Evolutionary conservation across 2,329 filamentous ascomycete species (phyloP), one percentile per base, ranked within the genome.

Genomic region (Xylariales sp.): DNA sequence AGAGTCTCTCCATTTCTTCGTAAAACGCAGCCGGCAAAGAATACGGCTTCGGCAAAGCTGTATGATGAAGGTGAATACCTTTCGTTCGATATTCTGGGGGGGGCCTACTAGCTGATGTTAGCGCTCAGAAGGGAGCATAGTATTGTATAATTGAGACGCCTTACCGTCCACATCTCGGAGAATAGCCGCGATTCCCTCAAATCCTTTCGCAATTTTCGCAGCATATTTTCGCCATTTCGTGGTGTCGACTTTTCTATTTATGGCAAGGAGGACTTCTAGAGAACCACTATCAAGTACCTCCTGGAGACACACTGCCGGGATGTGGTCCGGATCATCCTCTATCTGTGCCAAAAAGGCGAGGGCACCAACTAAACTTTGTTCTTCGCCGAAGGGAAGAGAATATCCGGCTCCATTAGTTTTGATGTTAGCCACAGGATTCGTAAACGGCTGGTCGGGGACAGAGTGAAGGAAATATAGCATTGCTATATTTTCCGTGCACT

Each of bases 281-380:
- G 32, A 52, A 12, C 36, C 30, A 3, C 67, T 45, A 23, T 61
- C 32, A 4, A 53, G 39, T 9, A 62, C 60, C 62, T 81, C 75
- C 14, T 75, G 70, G 18, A 81, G 43, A 32, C 77, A 80, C 16
- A 80, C 68, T 7, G 79, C 79, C 16, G 79, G 78, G 14, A 81
- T 79, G 50, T 77, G 68, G n/a, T 78, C 68, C 5, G 52, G 45
- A 18, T 77, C 69, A 56, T 80, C 72, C 41, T 69, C 71, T 7
- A 72, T 73, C 43, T 76, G 75, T 5, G 78, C 75, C 8, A 81
- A 69, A 49, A 80, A 80, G n/a, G 78, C 76, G 18, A 81, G 70
- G 6, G 71, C 71, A 32, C 74, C 69, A 2, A 70, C 65, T 43
- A 81, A 66, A 5, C 63, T 65, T n/a, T 71, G 74, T 64, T 81